Evolutionary conservation across 306 rosid species (phyloP).

Genomic region (Prinsepia uniflora): DNA sequence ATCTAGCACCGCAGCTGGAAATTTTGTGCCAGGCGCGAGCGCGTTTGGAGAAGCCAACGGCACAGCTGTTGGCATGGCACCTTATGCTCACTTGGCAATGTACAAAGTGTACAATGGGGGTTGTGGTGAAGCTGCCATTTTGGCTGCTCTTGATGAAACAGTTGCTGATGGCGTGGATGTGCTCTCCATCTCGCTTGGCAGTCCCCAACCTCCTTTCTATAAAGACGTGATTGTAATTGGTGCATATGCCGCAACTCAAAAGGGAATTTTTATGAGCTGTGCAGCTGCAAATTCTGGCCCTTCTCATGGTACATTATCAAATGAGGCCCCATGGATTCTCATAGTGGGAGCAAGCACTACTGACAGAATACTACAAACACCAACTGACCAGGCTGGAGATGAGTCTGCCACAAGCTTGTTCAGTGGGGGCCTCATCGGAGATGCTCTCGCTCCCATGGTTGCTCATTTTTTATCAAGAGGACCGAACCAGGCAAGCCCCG

Average conservation of each 20-base stretch:
- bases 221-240: background rate
- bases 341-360: constrained; percentile 42
- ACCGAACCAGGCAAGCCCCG: constrained; percentile 39
- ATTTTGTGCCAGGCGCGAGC: constrained; percentile 38
- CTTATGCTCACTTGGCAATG: constrained; percentile 19
- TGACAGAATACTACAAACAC: constrained; percentile 52
- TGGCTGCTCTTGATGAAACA: constrained; percentile 29
- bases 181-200: constrained; percentile 51
- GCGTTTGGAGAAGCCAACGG: constrained; percentile 66
- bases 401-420: constrained; percentile 33
- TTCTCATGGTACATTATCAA: constrained; percentile 27
- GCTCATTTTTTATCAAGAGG: constrained; percentile 55
- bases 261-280: constrained; percentile 69
- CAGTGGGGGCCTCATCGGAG: constrained; percentile 46
- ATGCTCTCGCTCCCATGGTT: constrained; percentile 36
- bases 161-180: constrained; percentile 52
- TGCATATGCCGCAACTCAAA: constrained; percentile 57
- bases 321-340: constrained; percentile 74
- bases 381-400: constrained; percentile 9
- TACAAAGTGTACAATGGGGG: constrained; percentile 25
- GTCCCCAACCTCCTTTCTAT: constrained; percentile 33
- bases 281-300: constrained; percentile 71
- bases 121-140: constrained; percentile 24
- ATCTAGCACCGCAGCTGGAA: background rate
- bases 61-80: constrained; percentile 65